Percentiles rank a stretch among this genome's conserved stretches.
Conservation (phyloP, 2,329 filamentous ascomycete species). For the Aspergillus sp. region DNA sequence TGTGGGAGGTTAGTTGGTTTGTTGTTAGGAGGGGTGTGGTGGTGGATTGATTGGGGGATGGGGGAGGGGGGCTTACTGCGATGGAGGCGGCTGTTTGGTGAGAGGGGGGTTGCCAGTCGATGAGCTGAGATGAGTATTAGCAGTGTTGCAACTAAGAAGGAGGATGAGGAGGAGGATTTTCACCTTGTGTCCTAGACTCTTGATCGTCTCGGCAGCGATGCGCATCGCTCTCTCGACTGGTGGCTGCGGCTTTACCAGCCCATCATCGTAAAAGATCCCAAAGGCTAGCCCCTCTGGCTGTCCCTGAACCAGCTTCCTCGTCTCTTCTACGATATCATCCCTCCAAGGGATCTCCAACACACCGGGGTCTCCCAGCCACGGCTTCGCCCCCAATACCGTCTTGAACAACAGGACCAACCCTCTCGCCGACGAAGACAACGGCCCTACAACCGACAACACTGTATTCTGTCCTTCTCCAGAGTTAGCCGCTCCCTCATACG, state of each 20-base stretch:
- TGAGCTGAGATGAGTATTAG: conserved; percentile 38
- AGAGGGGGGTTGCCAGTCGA: conserved; percentile 60
- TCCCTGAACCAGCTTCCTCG: conserved; percentile 42
- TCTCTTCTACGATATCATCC: conserved; percentile 43
- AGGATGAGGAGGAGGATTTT: neutral
- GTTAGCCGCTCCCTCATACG: conserved; percentile 62
- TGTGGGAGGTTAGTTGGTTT: too few species aligned
- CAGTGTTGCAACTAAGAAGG: neutral
- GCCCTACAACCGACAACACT: conserved; percentile 64
- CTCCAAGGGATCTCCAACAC: conserved; percentile 69
- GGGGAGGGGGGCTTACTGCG: conserved; percentile 35
- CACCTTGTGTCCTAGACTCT: conserved; percentile 55
- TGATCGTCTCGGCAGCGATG: conserved; percentile 53
- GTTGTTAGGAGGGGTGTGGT: too few species aligned
- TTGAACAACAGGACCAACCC: conserved; percentile 60
- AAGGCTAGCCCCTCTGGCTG: conserved; percentile 51
- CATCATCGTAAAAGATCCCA: conserved; percentile 57
- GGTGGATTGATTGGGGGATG: too few species aligned
- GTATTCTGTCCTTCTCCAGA: conserved; percentile 66
- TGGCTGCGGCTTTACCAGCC: conserved; percentile 55
- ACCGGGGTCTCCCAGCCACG: conserved; percentile 68
- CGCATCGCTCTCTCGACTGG: conserved; percentile 59
- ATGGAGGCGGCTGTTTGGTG: conserved; percentile 47
- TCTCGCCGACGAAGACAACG: conserved; percentile 59
- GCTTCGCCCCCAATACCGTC: conserved; percentile 58